Evolutionary conservation across 495 filamentous ascomycete species (phyloP).

Genomic region (Aspergillus biplanus): DNA sequence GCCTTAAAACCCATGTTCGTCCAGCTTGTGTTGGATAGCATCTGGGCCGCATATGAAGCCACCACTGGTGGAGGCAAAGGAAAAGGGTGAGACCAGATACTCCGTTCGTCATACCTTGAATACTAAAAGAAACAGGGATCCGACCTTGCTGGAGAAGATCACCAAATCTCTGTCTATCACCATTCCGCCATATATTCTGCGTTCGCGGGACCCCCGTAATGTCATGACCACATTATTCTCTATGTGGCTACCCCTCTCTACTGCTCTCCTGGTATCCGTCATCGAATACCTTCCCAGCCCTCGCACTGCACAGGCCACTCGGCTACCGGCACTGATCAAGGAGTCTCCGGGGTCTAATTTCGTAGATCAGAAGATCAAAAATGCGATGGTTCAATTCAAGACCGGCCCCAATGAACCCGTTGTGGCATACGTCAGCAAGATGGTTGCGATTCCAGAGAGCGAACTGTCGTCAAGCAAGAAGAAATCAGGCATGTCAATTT

Average conservation of each 20-base stretch:
- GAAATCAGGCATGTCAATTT: slow-evolving; percentile 64
- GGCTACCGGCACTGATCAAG: slow-evolving; percentile 77
- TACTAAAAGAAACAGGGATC: slow-evolving; percentile 62
- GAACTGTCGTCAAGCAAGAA: slow-evolving; percentile 82
- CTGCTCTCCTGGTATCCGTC: slow-evolving; percentile 87
- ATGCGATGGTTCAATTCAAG: slow-evolving; percentile 83
- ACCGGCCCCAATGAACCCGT: slow-evolving; percentile 70
- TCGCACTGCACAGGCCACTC: slow-evolving; percentile 75
- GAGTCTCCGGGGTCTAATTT: slow-evolving; percentile 76
- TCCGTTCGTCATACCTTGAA: slow-evolving; percentile 19
- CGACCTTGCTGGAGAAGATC: slow-evolving; percentile 85
- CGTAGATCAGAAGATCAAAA: slow-evolving; percentile 67
- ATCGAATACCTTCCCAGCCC: slow-evolving; percentile 93
- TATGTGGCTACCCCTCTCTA: slow-evolving; percentile 91
- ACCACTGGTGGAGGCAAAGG: slow-evolving; percentile 79
- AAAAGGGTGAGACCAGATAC: slow-evolving; percentile 66
- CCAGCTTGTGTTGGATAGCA: slow-evolving; percentile 90
- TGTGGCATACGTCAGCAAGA: slow-evolving; percentile 96
- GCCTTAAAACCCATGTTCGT: slow-evolving; percentile 96
- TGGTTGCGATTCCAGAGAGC: slow-evolving; percentile 92
- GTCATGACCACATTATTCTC: slow-evolving; percentile 85
- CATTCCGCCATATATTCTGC: slow-evolving; percentile 79
- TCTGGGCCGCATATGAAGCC: slow-evolving; percentile 96
- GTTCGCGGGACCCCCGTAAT: slow-evolving; percentile 80
- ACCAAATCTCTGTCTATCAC: slow-evolving; percentile 86